A percentile compares a stretch with the other conserved stretches of the same genome.
Conservation (phyloP, 2,329 filamentous ascomycete species). For the Fusarium caatingaense region DNA sequence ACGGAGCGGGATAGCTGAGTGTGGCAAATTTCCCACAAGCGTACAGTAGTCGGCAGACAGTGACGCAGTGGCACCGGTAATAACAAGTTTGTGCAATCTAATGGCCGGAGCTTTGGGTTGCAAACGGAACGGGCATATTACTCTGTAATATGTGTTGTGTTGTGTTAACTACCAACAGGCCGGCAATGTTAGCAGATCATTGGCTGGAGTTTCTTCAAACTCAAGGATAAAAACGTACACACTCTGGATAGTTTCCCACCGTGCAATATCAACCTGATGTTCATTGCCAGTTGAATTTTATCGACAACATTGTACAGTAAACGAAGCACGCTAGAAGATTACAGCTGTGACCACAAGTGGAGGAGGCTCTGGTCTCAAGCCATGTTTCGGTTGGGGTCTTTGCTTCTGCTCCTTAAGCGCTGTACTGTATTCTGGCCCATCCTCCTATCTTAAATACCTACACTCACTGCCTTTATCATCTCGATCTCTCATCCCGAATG, state of each 20-base stretch:
- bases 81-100: background rate
- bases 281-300: background rate
- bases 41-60: slow-evolving; percentile 13
- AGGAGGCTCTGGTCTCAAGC: slow-evolving; percentile 4
- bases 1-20: slow-evolving; percentile 13
- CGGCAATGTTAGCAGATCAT: background rate
- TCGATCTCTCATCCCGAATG: slow-evolving; percentile 1
- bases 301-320: background rate
- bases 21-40: slow-evolving; percentile 31
- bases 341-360: background rate
- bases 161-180: too few species aligned
- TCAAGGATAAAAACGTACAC: background rate
- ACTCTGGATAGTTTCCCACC: background rate
- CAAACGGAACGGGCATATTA: background rate
- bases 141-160: background rate
- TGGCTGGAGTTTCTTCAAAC: background rate
- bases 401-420: background rate
- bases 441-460: background rate
- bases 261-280: background rate
- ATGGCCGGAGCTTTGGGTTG: background rate
- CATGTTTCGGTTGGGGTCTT: background rate
- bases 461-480: background rate
- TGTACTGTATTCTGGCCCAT: background rate
- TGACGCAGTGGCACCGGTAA: slow-evolving; percentile 29
- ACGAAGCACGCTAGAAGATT: slow-evolving; percentile 25